phyloP scores from a whole-genome alignment of 176 grass and related monocot species.

The Triticum urartu region DNA sequence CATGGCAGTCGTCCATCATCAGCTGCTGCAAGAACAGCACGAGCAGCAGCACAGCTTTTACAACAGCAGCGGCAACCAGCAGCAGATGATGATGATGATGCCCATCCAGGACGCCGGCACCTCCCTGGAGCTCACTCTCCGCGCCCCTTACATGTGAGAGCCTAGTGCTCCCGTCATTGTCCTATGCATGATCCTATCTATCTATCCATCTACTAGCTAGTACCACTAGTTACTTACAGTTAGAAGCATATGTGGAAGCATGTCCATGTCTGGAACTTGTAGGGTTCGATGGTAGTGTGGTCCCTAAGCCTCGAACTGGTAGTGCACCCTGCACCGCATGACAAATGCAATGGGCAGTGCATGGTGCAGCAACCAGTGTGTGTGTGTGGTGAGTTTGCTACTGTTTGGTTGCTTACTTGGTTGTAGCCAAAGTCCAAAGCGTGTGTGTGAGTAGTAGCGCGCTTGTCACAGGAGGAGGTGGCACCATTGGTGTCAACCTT shows the following conservation, averaged over 20 bases:
- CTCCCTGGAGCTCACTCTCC: conserved; percentile 70
- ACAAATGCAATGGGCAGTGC: no score
- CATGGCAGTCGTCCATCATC: conserved; percentile 20
- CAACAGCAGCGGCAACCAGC: conserved; percentile 31
- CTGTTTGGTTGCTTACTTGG: not conserved
- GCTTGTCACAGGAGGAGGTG: not conserved
- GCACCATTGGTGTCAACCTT: conserved; percentile 27
- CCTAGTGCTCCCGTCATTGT: conserved; percentile 18
- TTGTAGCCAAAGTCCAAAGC: not conserved
- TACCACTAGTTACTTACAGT: not conserved
- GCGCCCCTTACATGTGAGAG: conserved; percentile 56
- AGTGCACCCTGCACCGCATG: no score
- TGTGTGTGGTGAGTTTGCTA: no score
- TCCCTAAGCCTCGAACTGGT: no score
- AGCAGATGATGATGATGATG: not conserved
- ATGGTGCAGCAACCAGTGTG: no score
- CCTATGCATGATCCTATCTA: not conserved
- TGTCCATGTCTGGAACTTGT: conserved; percentile 28
- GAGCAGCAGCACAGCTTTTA: conserved; percentile 34
- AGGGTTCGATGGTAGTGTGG: not conserved
- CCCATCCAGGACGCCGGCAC: conserved; percentile 26
- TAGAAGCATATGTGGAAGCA: conserved; percentile 39
- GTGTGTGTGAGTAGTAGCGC: not conserved
- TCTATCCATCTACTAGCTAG: not conserved
- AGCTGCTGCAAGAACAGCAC: conserved; percentile 3